Percentiles rank a stretch among this genome's conserved stretches.
Evolutionary conservation across 176 grass and related monocot genomes (phyloP).

Genomic region (Phoenix roebelenii): DNA sequence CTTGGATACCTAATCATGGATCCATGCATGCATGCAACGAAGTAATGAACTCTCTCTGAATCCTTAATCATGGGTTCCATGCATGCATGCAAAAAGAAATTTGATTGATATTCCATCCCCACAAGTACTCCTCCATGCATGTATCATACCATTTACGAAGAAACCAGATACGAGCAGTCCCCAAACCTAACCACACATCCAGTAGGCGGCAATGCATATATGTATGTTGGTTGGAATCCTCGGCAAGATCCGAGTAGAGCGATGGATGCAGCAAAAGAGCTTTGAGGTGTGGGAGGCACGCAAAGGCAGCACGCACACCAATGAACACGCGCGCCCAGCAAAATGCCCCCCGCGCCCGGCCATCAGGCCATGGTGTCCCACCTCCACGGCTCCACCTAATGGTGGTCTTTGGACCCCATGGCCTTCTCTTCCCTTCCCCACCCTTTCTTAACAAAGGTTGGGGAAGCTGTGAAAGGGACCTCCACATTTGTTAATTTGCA

Average conservation of each 20-base stretch:
- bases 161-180: too few species aligned
- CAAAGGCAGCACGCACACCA: slow-evolving; percentile 18
- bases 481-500: neutral
- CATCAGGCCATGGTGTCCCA: slow-evolving; percentile 5
- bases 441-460: neutral
- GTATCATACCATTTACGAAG: too few species aligned
- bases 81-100: slow-evolving; percentile 13
- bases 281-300: slow-evolving; percentile 13
- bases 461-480: slow-evolving; percentile 11
- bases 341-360: neutral
- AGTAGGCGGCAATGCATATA: too few species aligned
- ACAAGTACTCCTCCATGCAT: too few species aligned
- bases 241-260: too few species aligned
- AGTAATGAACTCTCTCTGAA: too few species aligned
- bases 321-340: slow-evolving; percentile 15
- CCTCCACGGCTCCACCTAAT: neutral
- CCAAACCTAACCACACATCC: too few species aligned
- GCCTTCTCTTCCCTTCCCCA: neutral
- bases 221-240: too few species aligned
- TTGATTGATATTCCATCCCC: too few species aligned
- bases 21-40: slow-evolving; percentile 20
- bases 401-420: neutral
- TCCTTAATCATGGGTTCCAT: too few species aligned
- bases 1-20: slow-evolving; percentile 18
- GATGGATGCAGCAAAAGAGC: too few species aligned